Evolutionary conservation across 192 early-diverging fungal genomes (phyloP).

Genomic region (Coemansia aciculifera): DNA sequence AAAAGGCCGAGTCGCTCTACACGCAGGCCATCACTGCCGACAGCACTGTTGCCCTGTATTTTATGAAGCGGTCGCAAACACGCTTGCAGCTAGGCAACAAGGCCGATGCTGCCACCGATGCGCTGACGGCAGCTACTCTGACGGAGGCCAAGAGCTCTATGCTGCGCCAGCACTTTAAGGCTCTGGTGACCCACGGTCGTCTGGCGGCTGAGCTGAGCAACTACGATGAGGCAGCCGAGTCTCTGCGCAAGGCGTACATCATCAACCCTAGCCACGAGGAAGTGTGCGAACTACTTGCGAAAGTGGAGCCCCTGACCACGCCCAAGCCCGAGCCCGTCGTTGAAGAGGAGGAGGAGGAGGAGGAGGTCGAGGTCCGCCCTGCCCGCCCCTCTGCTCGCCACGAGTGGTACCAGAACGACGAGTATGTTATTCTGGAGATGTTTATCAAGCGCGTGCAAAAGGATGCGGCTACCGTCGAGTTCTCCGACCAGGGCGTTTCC

Average conservation of each 20-base stretch:
- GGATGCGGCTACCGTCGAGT: conserved; percentile 69
- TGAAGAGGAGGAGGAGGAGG: background rate
- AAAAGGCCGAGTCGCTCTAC: conserved; percentile 69
- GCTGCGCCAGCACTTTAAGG: conserved; percentile 62
- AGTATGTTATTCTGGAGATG: conserved; percentile 79
- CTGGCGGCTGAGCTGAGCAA: conserved; percentile 58
- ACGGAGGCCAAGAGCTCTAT: conserved; percentile 54
- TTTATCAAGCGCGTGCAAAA: conserved; percentile 87
- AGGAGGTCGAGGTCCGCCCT: conserved; percentile 7
- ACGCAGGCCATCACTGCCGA: conserved; percentile 65
- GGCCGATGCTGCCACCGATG: conserved; percentile 67
- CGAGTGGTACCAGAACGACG: conserved; percentile 98
- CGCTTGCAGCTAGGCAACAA: conserved; percentile 67
- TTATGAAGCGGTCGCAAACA: conserved; percentile 64
- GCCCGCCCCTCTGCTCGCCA: conserved; percentile 62
- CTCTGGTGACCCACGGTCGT: conserved; percentile 65
- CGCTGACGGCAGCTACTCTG: conserved; percentile 59
- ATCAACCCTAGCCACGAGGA: conserved; percentile 59
- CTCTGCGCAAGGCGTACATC: conserved; percentile 58
- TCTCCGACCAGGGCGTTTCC: conserved; percentile 65
- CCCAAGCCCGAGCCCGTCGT: conserved; percentile 31
- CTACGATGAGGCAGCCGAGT: conserved; percentile 63
- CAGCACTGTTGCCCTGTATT: conserved; percentile 62
- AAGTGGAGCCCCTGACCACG: conserved; percentile 48
- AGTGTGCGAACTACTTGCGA: conserved; percentile 32